phyloP scores from a whole-genome alignment of 129 eudicot genomes.

The Solidago caesia region DNA sequence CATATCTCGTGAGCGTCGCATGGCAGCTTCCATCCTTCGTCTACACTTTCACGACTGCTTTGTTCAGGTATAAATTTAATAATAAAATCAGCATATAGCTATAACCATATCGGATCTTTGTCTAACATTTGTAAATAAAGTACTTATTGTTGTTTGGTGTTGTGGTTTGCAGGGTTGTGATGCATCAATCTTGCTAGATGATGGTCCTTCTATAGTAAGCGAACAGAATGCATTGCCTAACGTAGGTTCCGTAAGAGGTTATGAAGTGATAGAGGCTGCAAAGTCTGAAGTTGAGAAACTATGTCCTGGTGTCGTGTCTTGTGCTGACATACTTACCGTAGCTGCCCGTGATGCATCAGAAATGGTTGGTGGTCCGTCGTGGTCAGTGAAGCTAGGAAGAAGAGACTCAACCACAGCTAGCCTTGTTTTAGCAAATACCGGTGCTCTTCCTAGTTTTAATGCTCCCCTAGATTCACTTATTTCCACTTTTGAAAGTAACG shows the following conservation, averaged over 20 bases:
- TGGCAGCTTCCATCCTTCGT: conserved; percentile 38
- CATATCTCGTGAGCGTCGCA: conserved; percentile 37
- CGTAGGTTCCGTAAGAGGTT: conserved; percentile 45
- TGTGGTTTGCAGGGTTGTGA: conserved; percentile 51
- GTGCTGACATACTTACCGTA: conserved; percentile 62
- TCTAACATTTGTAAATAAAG: neutral
- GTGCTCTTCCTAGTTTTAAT: conserved; percentile 47
- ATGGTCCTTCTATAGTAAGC: conserved; percentile 20
- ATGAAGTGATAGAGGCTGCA: conserved; percentile 42
- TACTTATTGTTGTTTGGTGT: neutral
- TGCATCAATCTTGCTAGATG: conserved; percentile 64
- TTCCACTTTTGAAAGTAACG: conserved; percentile 44
- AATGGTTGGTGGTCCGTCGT: conserved; percentile 67
- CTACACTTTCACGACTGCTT: conserved; percentile 42
- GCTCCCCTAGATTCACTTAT: conserved; percentile 45
- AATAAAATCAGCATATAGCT: neutral
- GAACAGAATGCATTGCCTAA: conserved; percentile 31
- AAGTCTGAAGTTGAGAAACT: conserved; percentile 50
- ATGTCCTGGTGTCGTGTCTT: conserved; percentile 65
- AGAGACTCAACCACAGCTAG: conserved; percentile 67
- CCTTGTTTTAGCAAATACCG: conserved; percentile 42
- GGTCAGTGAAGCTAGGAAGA: conserved; percentile 65
- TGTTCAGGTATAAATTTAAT: conserved; percentile 29
- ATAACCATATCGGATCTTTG: neutral
- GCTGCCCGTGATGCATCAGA: conserved; percentile 74